phyloP scores from a whole-genome alignment of 176 grass and related monocot species.

The Cenchrus purpureus region DNA sequence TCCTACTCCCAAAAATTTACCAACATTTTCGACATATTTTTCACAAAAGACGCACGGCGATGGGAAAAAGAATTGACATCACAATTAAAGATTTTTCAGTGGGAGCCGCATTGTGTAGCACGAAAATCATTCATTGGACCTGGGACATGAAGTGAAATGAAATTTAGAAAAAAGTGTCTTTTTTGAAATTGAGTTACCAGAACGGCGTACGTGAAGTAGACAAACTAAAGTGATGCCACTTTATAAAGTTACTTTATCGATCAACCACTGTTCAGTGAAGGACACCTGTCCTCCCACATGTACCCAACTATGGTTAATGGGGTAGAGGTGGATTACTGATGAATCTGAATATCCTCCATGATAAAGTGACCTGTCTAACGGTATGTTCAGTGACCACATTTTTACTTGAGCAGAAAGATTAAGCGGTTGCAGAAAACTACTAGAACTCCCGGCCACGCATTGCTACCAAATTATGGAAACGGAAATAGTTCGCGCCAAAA shows the following conservation, averaged over 20 bases:
- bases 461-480: background rate
- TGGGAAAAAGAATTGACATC: background rate
- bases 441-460: background rate
- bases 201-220: constrained; percentile 37
- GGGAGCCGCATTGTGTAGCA: background rate
- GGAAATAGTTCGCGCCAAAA: background rate
- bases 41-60: background rate
- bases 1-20: background rate
- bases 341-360: constrained; percentile 28
- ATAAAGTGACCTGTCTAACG: constrained; percentile 15
- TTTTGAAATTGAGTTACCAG: constrained; percentile 12
- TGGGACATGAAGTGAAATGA: background rate
- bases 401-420: constrained; percentile 9
- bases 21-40: background rate
- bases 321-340: constrained; percentile 14
- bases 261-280: constrained; percentile 21
- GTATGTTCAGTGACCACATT: constrained; percentile 29
- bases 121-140: background rate
- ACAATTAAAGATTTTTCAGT: background rate
- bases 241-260: constrained; percentile 60
- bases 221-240: constrained; percentile 43
- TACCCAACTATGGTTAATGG: constrained; percentile 33
- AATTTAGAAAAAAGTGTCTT: background rate
- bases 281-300: constrained; percentile 40
- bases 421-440: background rate